Base-by-base conservation (phyloP, 306 rosid species). In the Rosa rugosa region DNA sequence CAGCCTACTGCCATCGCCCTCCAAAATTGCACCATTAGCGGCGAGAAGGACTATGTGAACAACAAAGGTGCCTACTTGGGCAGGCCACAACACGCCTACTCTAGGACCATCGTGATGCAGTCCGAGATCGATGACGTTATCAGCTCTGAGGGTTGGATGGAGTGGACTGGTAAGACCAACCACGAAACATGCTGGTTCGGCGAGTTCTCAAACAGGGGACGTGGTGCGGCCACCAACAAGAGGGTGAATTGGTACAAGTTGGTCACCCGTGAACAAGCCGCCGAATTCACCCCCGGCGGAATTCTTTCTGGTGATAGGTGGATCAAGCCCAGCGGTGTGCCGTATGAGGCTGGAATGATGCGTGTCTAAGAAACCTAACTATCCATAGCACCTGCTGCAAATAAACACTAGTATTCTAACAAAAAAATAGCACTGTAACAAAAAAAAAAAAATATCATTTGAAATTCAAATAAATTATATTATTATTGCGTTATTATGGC, bases 61-160 rank as follows among this genome's bases (percentile, higher is more conserved):
- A 50, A 0, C 22, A 74, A 85, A 78, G 79, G 81, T 50, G 72
- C 89, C 0, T 92, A 71, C 60, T 79, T 94, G 6, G 98, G 93
- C 0, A 77, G 98, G 46, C 98, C 98, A 8, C 89, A 94, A 94
- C 88, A 71, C 74, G 0, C 38, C 4, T 94, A 18, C 65, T 85
- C 97, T 0, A 91, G 88, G 78, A 88, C 94, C 0, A 80, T 94
- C 10, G 72, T 94, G 56, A 83, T 94, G 86, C 86, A 90, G 1
- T 79, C 88, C 1, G 34, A 11, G 0, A 90, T 94, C 14, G 92
- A 87, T 8, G 86, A 68, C 1, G 23, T 88, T 0, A 90, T 84
- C 22, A 36, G 56, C 0, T 86, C 88, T 0, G 83, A 88, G 51
- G 98, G 97, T 11, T 94, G 92, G 83, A 20, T 84, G 50, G 82